Base-by-base conservation (phyloP, 2,329 filamentous ascomycete species). In the Pseudopyricularia javanii region DNA sequence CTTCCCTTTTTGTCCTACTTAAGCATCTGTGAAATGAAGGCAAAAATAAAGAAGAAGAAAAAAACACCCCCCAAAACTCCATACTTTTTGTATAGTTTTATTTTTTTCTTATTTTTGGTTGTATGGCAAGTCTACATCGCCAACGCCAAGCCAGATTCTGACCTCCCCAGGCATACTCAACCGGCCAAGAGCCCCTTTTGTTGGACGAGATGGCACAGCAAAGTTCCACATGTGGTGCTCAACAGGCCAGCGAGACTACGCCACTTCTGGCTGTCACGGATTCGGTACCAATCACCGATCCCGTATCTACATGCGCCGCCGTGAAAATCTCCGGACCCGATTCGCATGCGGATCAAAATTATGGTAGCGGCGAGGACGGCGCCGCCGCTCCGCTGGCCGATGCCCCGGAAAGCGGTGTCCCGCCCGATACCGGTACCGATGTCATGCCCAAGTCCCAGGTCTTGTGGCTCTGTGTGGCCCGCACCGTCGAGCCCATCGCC, bases 401-500 rank as follows among this genome's bases (percentile, higher is more conserved):
- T 24, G 40, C 22, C 9, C 9, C 15, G 40, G 40, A 45, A 45
- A 20, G 20, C 3, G 22, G 12, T 15, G 28, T 56, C 45, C 56
- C 56, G 26, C 62, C 66, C 24, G 63, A 62, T 6, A 65, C 70
- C 1, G 68, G 73, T 4, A 30, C 28, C 59, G 75, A 70, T 54
- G 74, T 77, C 1, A 63, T 86, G 14, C 78, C 81, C n/a, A 72
- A 69, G 56, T 52, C 63, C n/a, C 88, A 91, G 64, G 81, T 93
- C 51, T 65, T 85, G 32, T 66, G 86, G 11, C 78, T 93, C 12
- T 91, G 87, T 70, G 86, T 82, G 63, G 82, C 83, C 2, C 80
- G 86, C 6, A 63, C 87, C 26, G 72, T 88, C 47, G 88, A 91
- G 61, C 86, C 88, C 1, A 76, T 91, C 40, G 85, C 86, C n/a